Evolutionary conservation across 2,329 filamentous ascomycete genomes (phyloP).

Genomic region (Calonectria henricotiae): DNA sequence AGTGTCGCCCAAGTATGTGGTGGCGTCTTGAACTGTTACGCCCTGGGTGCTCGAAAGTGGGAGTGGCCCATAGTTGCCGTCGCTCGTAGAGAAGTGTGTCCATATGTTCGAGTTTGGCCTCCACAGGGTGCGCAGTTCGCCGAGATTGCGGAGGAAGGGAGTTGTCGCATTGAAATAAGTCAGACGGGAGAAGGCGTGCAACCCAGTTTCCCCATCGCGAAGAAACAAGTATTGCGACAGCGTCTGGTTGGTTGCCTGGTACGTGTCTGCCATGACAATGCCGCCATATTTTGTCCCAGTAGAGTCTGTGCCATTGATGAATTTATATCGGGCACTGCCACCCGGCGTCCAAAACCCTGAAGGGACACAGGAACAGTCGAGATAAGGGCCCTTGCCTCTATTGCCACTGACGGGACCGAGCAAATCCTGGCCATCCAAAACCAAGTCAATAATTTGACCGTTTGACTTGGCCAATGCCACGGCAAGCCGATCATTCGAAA

Average conservation of each 20-base stretch:
- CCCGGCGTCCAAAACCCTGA: slow-evolving; percentile 74
- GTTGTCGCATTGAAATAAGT: slow-evolving; percentile 73
- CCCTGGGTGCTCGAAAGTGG: slow-evolving; percentile 61
- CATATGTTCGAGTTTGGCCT: slow-evolving; percentile 73
- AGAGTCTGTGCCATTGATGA: slow-evolving; percentile 64
- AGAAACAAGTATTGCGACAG: slow-evolving; percentile 79
- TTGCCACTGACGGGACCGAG: slow-evolving; percentile 61
- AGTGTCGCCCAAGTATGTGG: slow-evolving; percentile 73
- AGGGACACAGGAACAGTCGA: slow-evolving; percentile 76
- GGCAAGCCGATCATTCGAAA: slow-evolving; percentile 60
- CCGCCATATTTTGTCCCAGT: slow-evolving; percentile 70
- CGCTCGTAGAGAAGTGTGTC: slow-evolving; percentile 74
- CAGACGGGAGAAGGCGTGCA: slow-evolving; percentile 74
- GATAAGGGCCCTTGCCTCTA: slow-evolving; percentile 70
- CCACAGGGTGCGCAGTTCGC: slow-evolving; percentile 76
- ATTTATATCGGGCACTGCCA: slow-evolving; percentile 62
- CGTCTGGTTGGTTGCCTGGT: slow-evolving; percentile 71
- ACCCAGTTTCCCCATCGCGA: slow-evolving; percentile 74
- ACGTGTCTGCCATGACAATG: slow-evolving; percentile 73
- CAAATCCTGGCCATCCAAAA: slow-evolving; percentile 64
- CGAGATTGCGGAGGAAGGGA: slow-evolving; percentile 72
- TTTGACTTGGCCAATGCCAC: slow-evolving; percentile 58
- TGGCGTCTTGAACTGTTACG: slow-evolving; percentile 75
- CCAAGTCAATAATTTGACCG: slow-evolving; percentile 57
- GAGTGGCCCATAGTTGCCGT: slow-evolving; percentile 64